Evolutionary conservation across 2,329 filamentous ascomycete genomes (phyloP), one percentile per base, ranked within the genome.

Genomic region (Fusarium sp.): DNA sequence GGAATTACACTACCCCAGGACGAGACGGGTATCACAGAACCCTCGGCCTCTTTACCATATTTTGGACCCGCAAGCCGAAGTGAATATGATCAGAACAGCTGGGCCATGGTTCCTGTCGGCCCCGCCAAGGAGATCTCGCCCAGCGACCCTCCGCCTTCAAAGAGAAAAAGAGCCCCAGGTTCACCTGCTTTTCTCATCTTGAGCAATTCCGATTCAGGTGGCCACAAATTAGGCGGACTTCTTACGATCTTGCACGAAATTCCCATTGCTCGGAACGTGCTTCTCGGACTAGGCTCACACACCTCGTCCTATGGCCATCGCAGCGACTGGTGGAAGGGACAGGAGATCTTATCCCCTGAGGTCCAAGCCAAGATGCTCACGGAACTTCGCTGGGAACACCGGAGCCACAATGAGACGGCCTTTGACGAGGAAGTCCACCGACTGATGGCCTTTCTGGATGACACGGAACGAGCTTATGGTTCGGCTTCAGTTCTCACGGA

Each of bases 381-480:
- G 50, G 80, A 83, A 34, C 54, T 77, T 1, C 69, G 79, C 37
- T 83, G 78, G 79, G 80, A 77, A 6, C 77, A 80, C 13, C 64
- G 34, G 22, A 20, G 50, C 22, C 59, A 73, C 66, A 31, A 81
- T 75, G 35, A 80, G 79, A 57, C 79, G 14, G 79, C 84, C 20
- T 83, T 89, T 67, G 80, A 83, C 61, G 84, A 89, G 27, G 90
- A 92, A 78, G 73, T 91, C 2, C 90, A 92, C 73, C 88, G 90
- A 16, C 79, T 92, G 6, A 87, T 92, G 83, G 90, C 89, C 11
- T 92, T 92, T 70, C 84, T 92, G 4, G 90, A 92, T 66, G 83
- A 80, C 11, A 90, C 90, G 0, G 88, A 91, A 29, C 85, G 91
- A 50, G 88, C 86, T 50, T 91, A 91, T 72, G 90, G 88, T 16